Conservation (phyloP, 495 filamentous ascomycete species). For the Tuber magnatum region DNA sequence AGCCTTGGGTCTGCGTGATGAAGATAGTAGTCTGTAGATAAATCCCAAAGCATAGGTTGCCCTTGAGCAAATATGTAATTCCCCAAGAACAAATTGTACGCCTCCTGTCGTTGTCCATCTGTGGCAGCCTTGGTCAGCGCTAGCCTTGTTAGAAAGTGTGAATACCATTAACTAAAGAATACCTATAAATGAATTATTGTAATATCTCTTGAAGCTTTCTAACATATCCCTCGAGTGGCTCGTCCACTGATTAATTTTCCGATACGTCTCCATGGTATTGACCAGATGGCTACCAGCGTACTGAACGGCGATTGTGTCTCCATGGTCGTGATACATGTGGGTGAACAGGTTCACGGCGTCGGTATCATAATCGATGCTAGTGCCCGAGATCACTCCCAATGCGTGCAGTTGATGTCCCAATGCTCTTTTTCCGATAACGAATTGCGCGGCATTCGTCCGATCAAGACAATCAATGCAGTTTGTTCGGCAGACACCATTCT, state of each 20-base stretch:
- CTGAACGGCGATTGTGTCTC: constrained; percentile 93
- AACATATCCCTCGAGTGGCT: constrained; percentile 97
- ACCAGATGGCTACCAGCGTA: constrained; percentile 96
- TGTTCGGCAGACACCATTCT: constrained; percentile 88
- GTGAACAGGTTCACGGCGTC: constrained; percentile 94
- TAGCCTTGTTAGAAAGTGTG: background rate
- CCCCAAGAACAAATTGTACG: constrained; percentile 94
- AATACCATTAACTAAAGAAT: background rate
- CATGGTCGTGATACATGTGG: constrained; percentile 95
- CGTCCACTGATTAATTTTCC: constrained; percentile 98
- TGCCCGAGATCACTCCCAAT: constrained; percentile 73
- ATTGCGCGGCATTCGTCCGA: constrained; percentile 93
- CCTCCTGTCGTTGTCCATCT: constrained; percentile 91
- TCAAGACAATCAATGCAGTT: constrained; percentile 98
- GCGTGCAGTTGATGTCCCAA: constrained; percentile 89
- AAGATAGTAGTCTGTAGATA: constrained; percentile 91
- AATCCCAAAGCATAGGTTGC: constrained; percentile 95
- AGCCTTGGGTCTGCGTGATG: constrained; percentile 78
- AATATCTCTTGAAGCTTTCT: constrained; percentile 97
- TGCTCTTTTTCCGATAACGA: constrained; percentile 94
- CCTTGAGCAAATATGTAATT: constrained; percentile 90
- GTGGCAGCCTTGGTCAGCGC: background rate
- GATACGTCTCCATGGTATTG: constrained; percentile 98
- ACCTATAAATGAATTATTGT: constrained; percentile 89
- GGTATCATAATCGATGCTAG: constrained; percentile 81